Evolutionary conservation across 345 rosid species (phyloP), one percentile per base, ranked within the genome.

Genomic region (Balakata baccata): DNA sequence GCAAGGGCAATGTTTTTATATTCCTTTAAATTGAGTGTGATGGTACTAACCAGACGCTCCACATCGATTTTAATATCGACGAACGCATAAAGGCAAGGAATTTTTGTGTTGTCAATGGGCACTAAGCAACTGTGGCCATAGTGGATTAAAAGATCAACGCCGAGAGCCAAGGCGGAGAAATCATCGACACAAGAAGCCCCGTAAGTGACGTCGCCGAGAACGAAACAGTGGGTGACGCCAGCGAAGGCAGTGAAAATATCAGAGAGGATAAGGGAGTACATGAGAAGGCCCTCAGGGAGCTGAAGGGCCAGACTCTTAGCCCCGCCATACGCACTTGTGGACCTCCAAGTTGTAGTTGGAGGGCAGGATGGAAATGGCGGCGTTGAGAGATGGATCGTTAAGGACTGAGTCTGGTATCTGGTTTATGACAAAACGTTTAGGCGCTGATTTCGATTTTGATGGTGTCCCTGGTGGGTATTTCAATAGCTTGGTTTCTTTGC

Each of bases 141-240:
- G 70, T 92, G 98, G 52, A 94, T 89, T 11, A 94, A 84, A 64
- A 94, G 84, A 77, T 94, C 97, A 13, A 96, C 97, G 8, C 86
- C 84, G 14, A 94, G 84, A 4, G 98, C 90, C 58, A 76, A 20
- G 47, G 98, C 95, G 0, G 98, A 84, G 80, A 86, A 82, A 80
- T 92, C 98, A 61, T 94, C 98, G 37, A 90, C 86, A 82, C 99
- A 95, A 77, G 97, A 95, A 7, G 97, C 99, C 14, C 97, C 97
- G 68, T 89, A 94, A 23, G 98, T 90, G 18, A 92, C 98, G 71
- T 90, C 97, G 29, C 95, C 97, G 54, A 94, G 92, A 68, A 92
- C 73, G 75, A 92, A 94, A 81, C 97, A 92, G 76, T 89, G 88
- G 11, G 80, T 54, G 29, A 85, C 92, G 59, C 77, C 92, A 8